These are phyloP conservation scores for Caryopteris hybrid DNA, from an alignment of 305 asterid species.

Conservation along the genomic window DNA sequence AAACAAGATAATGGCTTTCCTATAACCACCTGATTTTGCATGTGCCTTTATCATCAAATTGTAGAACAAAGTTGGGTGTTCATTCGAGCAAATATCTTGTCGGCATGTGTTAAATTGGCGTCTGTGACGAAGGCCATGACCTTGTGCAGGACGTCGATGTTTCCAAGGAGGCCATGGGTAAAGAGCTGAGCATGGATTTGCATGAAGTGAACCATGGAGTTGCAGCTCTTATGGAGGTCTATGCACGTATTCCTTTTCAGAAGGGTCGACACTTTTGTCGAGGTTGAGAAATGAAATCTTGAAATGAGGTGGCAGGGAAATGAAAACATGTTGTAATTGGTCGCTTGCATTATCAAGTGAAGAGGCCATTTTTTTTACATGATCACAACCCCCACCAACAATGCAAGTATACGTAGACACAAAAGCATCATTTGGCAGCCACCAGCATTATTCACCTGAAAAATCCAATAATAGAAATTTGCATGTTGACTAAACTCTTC, in stretches of 20 bases:
- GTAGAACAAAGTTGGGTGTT: slow-evolving; percentile 56
- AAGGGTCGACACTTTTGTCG: slow-evolving; percentile 10
- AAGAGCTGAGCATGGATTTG: slow-evolving; percentile 71
- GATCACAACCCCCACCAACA: neutral
- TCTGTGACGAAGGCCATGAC: slow-evolving; percentile 51
- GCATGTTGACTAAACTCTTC: too few relatives aligned
- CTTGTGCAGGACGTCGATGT: slow-evolving; percentile 67
- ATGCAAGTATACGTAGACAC: neutral
- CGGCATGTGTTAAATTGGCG: slow-evolving; percentile 46
- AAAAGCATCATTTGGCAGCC: neutral
- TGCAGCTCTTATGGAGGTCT: slow-evolving; percentile 63
- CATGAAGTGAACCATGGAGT: slow-evolving; percentile 41
- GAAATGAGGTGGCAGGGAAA: slow-evolving; percentile 27
- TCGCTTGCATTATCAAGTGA: slow-evolving; percentile 13
- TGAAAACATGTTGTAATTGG: neutral
- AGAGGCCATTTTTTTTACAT: neutral
- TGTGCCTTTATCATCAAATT: slow-evolving; percentile 74
- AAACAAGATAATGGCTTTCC: slow-evolving; percentile 53
- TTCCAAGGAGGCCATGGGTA: slow-evolving; percentile 50
- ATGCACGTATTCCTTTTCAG: slow-evolving; percentile 42
- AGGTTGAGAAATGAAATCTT: slow-evolving; percentile 26
- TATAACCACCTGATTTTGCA: slow-evolving; percentile 38
- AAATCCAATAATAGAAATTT: neutral
- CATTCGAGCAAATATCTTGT: slow-evolving; percentile 39
- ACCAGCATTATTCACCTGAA: neutral